Base-by-base conservation (phyloP, 2,329 filamentous ascomycete genomes). In the Colletotrichum graminicola region DNA sequence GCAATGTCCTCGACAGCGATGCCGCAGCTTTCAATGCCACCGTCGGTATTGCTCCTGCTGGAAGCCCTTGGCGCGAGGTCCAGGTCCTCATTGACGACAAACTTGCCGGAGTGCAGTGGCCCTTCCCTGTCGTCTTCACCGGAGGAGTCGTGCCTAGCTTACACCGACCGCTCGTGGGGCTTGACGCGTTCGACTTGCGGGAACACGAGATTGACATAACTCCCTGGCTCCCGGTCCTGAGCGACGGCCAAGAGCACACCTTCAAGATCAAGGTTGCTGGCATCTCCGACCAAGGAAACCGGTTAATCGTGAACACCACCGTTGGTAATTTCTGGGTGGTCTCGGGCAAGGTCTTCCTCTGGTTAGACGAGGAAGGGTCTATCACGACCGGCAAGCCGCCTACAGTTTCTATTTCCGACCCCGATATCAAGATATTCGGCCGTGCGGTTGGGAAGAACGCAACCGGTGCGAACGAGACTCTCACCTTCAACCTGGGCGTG, bases 131-230 rank as follows among this genome's bases (percentile, higher is more conserved):
- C 23, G 91, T 97, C 60, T 95, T 95, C 76, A 95, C 94, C 0
- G 94, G 94, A 3, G 93, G 93, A 1, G 85, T 97, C 7, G 91
- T 92, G 1, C 93, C 93, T 5, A 89, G 90, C 1, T 86, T 96
- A 49, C 94, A 94, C 87, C 86, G 93, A 8, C 94, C 94, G 0
- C 87, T 96, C 65, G 93, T 93, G 3, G 93, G 93, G 1, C 89
- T 93, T 26, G 91, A 96, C 76, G 90, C 93, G 0, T 96, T 94
- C 78, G 93, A 96, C 77, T 84, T 97, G 32, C 85, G 88, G 55
- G 93, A 96, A 78, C 90, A 93, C 73, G 92, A 96, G 78, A 93
- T 97, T 73, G 94, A 97, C 76, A 90, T 97, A 59, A 92, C 93
- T 1, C 90, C 93, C 0, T 96, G 92, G 84, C 83, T 96, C 3